phyloP scores from a whole-genome alignment of 208 protist genomes.

The Trypanosoma conorhini region DNA sequence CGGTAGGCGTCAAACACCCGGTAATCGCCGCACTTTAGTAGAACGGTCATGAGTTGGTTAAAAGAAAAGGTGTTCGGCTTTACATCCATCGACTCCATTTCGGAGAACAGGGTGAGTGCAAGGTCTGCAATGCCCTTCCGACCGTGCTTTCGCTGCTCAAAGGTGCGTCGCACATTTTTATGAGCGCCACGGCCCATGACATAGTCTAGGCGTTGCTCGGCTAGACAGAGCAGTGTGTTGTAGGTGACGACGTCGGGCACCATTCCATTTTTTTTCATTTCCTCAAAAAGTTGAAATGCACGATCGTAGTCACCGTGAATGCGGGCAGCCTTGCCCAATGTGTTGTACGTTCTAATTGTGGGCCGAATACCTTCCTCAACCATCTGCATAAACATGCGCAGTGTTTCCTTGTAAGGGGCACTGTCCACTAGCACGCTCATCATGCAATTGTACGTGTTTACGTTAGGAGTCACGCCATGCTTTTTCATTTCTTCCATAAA shows the following conservation, averaged over 20 bases:
- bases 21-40: conserved; percentile 64
- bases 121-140: conserved; percentile 65
- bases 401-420: conserved; percentile 83
- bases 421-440: conserved; percentile 86
- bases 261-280: conserved; percentile 88
- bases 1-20: conserved; percentile 75
- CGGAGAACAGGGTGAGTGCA: conserved; percentile 61
- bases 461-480: conserved; percentile 57
- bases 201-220: conserved; percentile 81
- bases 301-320: conserved; percentile 84
- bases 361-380: conserved; percentile 45
- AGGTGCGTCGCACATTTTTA: conserved; percentile 37
- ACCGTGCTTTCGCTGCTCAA: conserved; percentile 65
- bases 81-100: conserved; percentile 77
- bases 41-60: conserved; percentile 71
- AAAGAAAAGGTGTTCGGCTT: conserved; percentile 90
- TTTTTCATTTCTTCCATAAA: conserved; percentile 91
- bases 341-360: conserved; percentile 90
- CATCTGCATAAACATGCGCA: conserved; percentile 81
- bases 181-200: conserved; percentile 56
- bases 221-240: conserved; percentile 87
- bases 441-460: conserved; percentile 93
- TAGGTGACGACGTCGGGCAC: conserved; percentile 90
- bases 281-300: conserved; percentile 89
- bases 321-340: conserved; percentile 72